These are phyloP conservation scores for Talaromyces adpressus DNA, from an alignment of 495 filamentous ascomycete genomes.

Conservation along the genomic window DNA sequence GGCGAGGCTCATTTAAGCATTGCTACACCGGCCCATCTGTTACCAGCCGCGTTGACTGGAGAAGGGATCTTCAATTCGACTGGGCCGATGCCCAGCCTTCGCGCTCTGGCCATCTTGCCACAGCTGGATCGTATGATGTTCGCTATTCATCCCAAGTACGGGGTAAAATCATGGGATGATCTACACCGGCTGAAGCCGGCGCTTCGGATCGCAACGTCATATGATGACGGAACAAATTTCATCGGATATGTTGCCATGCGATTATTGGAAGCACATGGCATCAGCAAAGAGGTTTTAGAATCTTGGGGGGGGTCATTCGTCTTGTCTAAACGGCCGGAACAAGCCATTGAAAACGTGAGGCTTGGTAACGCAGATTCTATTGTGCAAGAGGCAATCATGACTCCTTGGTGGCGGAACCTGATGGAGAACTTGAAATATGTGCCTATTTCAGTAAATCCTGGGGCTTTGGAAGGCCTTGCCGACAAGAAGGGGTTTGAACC, in stretches of 20 bases:
- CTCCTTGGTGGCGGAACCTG: conserved; percentile 15
- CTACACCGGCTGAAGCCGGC: not conserved
- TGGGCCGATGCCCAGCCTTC: not conserved
- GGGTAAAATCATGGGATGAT: not conserved
- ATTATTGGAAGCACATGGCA: conserved; percentile 5
- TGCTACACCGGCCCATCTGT: not conserved
- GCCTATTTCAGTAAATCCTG: too few relatives aligned
- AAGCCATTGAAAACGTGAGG: conserved; percentile 7
- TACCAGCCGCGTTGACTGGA: not conserved
- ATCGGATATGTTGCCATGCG: conserved; percentile 5
- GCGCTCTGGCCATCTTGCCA: not conserved
- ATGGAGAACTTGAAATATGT: conserved; percentile 8
- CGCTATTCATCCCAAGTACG: not conserved
- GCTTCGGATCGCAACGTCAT: conserved; percentile 1
- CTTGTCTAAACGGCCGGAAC: conserved; percentile 10
- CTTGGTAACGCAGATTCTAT: conserved; percentile 11
- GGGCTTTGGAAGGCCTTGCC: too few relatives aligned
- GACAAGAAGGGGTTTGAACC: too few relatives aligned
- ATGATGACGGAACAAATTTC: conserved; percentile 10
- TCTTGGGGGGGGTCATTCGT: conserved; percentile 13
- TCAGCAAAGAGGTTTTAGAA: not conserved
- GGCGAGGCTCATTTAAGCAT: not conserved
- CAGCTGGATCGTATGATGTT: conserved; percentile 12
- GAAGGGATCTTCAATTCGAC: not conserved
- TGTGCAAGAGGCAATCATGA: conserved; percentile 18